phyloP scores from a whole-genome alignment of 176 grass and related monocot species.

The Oryza longistaminata region DNA sequence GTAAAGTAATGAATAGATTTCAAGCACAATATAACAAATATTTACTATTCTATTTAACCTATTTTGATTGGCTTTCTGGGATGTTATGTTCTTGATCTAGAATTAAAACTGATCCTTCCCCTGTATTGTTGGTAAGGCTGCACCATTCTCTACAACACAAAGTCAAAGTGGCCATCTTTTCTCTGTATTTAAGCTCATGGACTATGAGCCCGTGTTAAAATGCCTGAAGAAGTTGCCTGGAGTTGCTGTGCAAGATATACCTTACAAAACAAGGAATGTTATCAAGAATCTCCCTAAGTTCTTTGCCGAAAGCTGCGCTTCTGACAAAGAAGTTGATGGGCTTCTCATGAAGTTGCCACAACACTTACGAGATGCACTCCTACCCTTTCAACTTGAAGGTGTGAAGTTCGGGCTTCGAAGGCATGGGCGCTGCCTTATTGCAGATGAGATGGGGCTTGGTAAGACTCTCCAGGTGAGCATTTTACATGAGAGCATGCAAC shows the following conservation, averaged over 20 bases:
- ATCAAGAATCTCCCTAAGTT: constrained; percentile 51
- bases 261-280: constrained; percentile 57
- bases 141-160: constrained; percentile 57
- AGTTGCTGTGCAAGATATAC: constrained; percentile 64
- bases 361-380: constrained; percentile 55
- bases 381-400: constrained; percentile 91
- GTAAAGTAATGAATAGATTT: background rate
- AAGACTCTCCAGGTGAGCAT: constrained; percentile 85
- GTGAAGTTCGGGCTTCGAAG: constrained; percentile 82
- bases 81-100: constrained; percentile 21
- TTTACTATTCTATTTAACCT: background rate
- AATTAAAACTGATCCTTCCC: constrained; percentile 26
- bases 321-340: constrained; percentile 71
- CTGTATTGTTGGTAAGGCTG: constrained; percentile 52
- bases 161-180: constrained; percentile 62
- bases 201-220: constrained; percentile 68
- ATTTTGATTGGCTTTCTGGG: background rate
- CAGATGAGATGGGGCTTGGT: constrained; percentile 98
- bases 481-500: constrained; percentile 5
- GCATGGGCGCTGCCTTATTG: constrained; percentile 79
- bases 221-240: constrained; percentile 71
- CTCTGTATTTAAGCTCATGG: constrained; percentile 74
- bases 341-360: constrained; percentile 66
- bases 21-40: constrained; percentile 1
- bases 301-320: constrained; percentile 37